Evolutionary conservation across 306 rosid genomes (phyloP).

Genomic region (Albizia julibrissin): DNA sequence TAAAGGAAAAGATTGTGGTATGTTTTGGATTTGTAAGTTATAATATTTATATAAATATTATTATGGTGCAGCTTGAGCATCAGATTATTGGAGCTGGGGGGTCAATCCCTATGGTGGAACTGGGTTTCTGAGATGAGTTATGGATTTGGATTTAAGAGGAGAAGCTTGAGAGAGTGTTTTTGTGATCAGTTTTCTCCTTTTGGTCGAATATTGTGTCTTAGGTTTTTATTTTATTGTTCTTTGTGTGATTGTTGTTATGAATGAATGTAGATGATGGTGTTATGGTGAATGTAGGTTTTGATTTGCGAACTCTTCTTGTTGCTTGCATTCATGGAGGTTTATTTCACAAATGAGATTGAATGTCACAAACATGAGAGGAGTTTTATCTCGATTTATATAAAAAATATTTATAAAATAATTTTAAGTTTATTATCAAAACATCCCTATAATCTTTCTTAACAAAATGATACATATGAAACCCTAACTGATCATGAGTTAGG

Average conservation of each 20-base stretch:
- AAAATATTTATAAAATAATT: too few relatives aligned
- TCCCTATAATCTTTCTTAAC: too few relatives aligned
- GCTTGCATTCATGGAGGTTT: constrained; percentile 36
- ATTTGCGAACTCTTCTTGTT: constrained; percentile 28
- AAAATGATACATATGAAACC: too few relatives aligned
- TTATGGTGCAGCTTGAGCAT: constrained; percentile 76
- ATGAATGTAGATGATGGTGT: constrained; percentile 21
- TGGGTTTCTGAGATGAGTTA: constrained; percentile 40
- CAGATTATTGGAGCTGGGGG: constrained; percentile 95
- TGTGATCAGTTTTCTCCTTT: constrained; percentile 37
- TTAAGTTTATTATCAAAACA: too few relatives aligned
- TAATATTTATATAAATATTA: not conserved
- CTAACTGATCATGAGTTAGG: too few relatives aligned
- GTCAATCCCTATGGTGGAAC: constrained; percentile 68
- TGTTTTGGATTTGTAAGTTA: not conserved
- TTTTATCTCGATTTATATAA: too few relatives aligned
- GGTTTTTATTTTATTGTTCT: constrained; percentile 36
- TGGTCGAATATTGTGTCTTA: constrained; percentile 41
- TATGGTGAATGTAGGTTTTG: constrained; percentile 2
- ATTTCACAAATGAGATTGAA: not conserved
- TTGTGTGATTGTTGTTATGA: constrained; percentile 35
- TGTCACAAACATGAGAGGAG: too few relatives aligned
- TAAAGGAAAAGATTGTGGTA: not conserved
- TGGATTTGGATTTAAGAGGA: constrained; percentile 44
- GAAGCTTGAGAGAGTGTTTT: constrained; percentile 37